phyloP scores from a whole-genome alignment of 148 eudicot genomes.

The Chenopodium suecicum region DNA sequence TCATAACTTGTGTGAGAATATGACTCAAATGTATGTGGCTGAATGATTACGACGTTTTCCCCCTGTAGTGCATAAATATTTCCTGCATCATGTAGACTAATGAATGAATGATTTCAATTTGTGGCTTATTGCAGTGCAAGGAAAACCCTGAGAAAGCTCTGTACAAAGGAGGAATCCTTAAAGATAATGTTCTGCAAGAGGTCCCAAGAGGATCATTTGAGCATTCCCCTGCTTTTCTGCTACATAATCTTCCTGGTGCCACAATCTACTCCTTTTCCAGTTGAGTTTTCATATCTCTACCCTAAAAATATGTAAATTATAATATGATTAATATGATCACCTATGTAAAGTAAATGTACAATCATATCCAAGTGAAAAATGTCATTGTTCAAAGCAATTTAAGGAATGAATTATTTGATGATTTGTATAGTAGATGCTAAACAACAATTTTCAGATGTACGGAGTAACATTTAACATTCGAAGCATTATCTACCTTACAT shows the following conservation, averaged over 20 bases:
- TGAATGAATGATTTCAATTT: background rate
- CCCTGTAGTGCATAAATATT: background rate
- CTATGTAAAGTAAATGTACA: too few relatives aligned
- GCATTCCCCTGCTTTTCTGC: slow-evolving; percentile 14
- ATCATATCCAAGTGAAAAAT: too few relatives aligned
- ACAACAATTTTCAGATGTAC: too few relatives aligned
- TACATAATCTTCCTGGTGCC: slow-evolving; percentile 21
- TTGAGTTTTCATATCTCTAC: slow-evolving; percentile 7
- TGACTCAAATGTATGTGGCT: background rate
- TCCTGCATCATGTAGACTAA: too few relatives aligned
- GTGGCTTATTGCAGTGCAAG: slow-evolving; percentile 9
- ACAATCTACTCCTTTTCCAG: slow-evolving; percentile 26
- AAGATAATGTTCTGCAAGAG: slow-evolving; percentile 1
- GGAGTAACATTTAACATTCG: too few relatives aligned
- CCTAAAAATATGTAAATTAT: background rate
- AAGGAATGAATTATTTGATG: too few relatives aligned
- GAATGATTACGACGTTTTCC: too few relatives aligned
- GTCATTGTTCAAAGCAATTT: too few relatives aligned
- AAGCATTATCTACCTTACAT: background rate
- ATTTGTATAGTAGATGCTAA: too few relatives aligned
- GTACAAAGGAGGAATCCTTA: slow-evolving; percentile 27
- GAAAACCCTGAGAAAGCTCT: slow-evolving; percentile 21
- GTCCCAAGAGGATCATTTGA: slow-evolving; percentile 1
- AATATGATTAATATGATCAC: too few relatives aligned
- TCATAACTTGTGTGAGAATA: too few relatives aligned